phyloP scores from a whole-genome alignment of 371 early-diverging fungal species.

The Smittium culicis region DNA sequence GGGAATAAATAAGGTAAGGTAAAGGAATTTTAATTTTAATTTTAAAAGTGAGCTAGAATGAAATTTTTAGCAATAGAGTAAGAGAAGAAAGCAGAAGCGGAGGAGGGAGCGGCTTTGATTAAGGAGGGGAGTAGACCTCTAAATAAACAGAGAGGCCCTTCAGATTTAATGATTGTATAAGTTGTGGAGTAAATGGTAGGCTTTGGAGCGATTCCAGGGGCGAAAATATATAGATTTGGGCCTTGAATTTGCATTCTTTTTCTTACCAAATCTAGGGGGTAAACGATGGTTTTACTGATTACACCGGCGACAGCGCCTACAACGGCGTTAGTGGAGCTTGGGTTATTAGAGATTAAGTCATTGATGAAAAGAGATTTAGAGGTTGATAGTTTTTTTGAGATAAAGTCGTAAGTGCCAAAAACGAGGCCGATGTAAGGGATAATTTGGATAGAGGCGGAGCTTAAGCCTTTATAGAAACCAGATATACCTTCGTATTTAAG shows the following conservation, averaged over 20 bases:
- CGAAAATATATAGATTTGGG: constrained; percentile 37
- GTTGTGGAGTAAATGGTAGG: too few species aligned
- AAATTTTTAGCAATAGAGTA: too few species aligned
- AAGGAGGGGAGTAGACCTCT: too few species aligned
- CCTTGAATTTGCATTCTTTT: constrained; percentile 68
- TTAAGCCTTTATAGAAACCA: constrained; percentile 79
- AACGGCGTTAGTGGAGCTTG: constrained; percentile 42
- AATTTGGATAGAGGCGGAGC: constrained; percentile 71
- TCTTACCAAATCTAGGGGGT: constrained; percentile 80
- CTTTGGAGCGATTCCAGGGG: too few species aligned
- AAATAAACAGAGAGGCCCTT: too few species aligned
- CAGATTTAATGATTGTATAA: too few species aligned
- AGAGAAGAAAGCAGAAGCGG: too few species aligned
- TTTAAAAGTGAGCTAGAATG: too few species aligned
- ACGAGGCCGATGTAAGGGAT: constrained; percentile 86
- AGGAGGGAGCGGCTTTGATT: too few species aligned
- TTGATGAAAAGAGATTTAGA: constrained; percentile 6
- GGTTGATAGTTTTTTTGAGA: constrained; percentile 26
- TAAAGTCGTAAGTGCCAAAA: constrained; percentile 55
- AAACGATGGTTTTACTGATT: constrained; percentile 66
- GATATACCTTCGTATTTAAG: constrained; percentile 48
- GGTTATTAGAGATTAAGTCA: constrained; percentile 25
- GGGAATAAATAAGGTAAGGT: too few species aligned
- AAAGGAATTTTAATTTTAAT: too few species aligned
- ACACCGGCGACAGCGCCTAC: constrained; percentile 73